Evolutionary conservation across 495 filamentous ascomycete species (phyloP).

Genomic region (Elaphomyces granulatus): DNA sequence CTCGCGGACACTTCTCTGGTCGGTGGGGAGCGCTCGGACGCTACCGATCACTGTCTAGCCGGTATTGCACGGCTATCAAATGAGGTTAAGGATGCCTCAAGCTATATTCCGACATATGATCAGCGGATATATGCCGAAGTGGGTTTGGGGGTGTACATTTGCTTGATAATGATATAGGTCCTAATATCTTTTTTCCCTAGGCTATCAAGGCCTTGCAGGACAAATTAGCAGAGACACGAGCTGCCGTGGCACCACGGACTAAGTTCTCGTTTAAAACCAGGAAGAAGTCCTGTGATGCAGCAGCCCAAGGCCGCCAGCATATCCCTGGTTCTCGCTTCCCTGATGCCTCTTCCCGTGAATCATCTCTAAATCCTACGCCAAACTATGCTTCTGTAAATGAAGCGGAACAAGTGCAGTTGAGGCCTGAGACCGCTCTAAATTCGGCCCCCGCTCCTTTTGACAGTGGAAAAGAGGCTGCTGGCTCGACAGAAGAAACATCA

Average conservation of each 20-base stretch:
- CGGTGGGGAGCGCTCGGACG: conserved; percentile 44
- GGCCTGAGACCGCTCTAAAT: conserved; percentile 26
- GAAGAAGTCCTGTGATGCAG: conserved; percentile 42
- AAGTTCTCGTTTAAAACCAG: conserved; percentile 66
- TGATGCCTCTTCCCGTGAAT: conserved; percentile 32
- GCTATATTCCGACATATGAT: conserved; percentile 60
- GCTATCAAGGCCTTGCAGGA: conserved; percentile 55
- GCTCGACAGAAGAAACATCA: conserved; percentile 8
- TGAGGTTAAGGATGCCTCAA: conserved; percentile 52
- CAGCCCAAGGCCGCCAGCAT: conserved; percentile 29
- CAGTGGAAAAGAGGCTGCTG: conserved; percentile 8
- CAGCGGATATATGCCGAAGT: conserved; percentile 62
- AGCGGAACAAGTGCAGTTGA: conserved; percentile 22
- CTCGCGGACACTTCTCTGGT: conserved; percentile 36
- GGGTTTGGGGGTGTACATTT: conserved; percentile 9
- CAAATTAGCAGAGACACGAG: conserved; percentile 44
- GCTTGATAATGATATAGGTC: not conserved
- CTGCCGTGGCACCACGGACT: conserved; percentile 43
- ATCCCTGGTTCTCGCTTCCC: conserved; percentile 30
- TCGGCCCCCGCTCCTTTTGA: conserved; percentile 18
- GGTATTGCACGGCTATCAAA: conserved; percentile 51
- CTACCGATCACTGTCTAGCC: conserved; percentile 52
- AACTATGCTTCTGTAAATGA: conserved; percentile 34
- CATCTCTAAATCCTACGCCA: conserved; percentile 38
- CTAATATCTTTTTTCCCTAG: conserved; percentile 19